A percentile compares a stretch with the other conserved stretches of the same genome.
Evolutionary conservation across 495 filamentous ascomycete species (phyloP).

Genomic region (Apodospora peruviana): DNA sequence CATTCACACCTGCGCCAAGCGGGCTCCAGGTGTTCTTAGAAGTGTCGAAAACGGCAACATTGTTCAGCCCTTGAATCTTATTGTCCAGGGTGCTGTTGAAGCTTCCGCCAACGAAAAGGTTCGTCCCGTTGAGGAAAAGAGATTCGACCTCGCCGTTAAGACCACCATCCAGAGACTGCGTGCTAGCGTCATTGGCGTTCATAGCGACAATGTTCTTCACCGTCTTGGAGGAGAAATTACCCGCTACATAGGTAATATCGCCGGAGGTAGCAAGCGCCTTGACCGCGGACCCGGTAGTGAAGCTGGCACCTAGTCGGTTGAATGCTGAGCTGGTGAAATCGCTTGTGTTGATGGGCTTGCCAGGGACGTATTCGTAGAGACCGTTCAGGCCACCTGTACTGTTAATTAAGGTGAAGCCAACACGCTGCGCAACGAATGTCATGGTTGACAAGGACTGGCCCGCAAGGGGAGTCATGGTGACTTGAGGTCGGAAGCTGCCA

Average conservation of each 20-base stretch:
- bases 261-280: slow-evolving; percentile 54
- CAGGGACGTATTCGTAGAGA: slow-evolving; percentile 82
- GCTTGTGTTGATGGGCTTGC: slow-evolving; percentile 45
- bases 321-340: slow-evolving; percentile 68
- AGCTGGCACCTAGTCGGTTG: slow-evolving; percentile 62
- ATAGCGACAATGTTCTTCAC: slow-evolving; percentile 73
- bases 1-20: slow-evolving; percentile 83
- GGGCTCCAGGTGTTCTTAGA: slow-evolving; percentile 64
- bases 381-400: slow-evolving; percentile 77
- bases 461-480: slow-evolving; percentile 67
- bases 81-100: slow-evolving; percentile 72
- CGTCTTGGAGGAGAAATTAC: slow-evolving; percentile 69
- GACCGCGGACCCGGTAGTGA: slow-evolving; percentile 61
- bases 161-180: slow-evolving; percentile 60
- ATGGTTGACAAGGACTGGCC: slow-evolving; percentile 58
- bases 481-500: slow-evolving; percentile 67
- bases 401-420: slow-evolving; percentile 68
- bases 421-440: slow-evolving; percentile 77
- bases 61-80: slow-evolving; percentile 54
- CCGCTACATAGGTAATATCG: slow-evolving; percentile 66
- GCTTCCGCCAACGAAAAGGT: slow-evolving; percentile 76
- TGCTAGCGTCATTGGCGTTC: slow-evolving; percentile 53
- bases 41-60: slow-evolving; percentile 72
- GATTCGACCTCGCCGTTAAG: slow-evolving; percentile 73
- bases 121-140: slow-evolving; percentile 58